Base-by-base conservation (phyloP, 805 yeast species). In the Lachancea cidri region DNA sequence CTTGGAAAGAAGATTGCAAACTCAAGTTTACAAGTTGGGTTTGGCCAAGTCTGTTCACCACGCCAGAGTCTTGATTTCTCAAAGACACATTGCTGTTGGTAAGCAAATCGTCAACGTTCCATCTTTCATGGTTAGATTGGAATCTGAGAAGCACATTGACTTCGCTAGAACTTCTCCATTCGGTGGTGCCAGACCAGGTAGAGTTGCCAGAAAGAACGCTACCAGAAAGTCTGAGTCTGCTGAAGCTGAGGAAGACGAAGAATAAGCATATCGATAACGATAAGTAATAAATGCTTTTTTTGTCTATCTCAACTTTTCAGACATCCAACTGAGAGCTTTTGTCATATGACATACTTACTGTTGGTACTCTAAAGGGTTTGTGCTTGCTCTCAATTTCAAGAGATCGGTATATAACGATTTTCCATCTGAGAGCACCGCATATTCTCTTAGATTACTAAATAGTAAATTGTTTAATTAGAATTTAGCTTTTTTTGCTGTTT, bases 141-240 rank as follows among this genome's bases (percentile, higher is more conserved):
- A 93, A 79, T 89, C 98, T 60, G 98, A 93, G 79, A 93, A 93
- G 86, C 98, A 93, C 88, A 87, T 93, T 76, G 98, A 93, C 83
- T 93, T 91, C 67, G 95, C 98, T 66, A 84, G 93, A 71, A 87
- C 86, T 73, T 93, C 98, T 60, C 98, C 98, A 74, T 91, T 86
- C 89, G 98, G 98, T 74, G 98, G 98, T 78, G 98, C 96, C 65
- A 91, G 98, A 81, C 94, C 98, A 63, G 98, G 98, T 73, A 93
- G 98, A 83, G 95, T 87, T 68, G 94, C 93, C 83, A 87, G 98
- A 84, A 86, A 79, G 75, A 81, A 84, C 81, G 71, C 75, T 61
- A 75, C 70, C 62, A 61, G 60, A 79, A 73, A 67, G 73, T 68
- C 64, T 75, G 83, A 70, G 54, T 89, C 72, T 55, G 91, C 73